Conservation (phyloP, 1,284 basidiomycete species). For the Fomes fomentarius region DNA sequence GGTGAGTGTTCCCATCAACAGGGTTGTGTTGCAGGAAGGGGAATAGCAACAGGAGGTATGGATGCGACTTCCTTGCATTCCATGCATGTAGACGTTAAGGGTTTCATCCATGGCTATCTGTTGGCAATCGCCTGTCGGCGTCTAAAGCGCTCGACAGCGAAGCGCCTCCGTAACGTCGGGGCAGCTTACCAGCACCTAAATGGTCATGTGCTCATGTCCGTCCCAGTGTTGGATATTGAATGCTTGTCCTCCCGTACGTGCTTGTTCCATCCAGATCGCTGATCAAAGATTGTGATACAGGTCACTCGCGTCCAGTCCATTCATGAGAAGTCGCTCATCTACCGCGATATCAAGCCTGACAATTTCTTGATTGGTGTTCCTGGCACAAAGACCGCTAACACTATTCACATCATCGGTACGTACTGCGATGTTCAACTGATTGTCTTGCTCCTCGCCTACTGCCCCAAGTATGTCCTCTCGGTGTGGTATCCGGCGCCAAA, state of each 20-base stretch:
- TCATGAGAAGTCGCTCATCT: conserved; percentile 98
- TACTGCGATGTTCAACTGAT: too few relatives aligned
- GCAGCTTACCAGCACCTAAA: background rate
- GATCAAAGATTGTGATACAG: conserved; percentile 43
- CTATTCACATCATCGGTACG: conserved; percentile 89
- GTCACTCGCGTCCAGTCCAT: conserved; percentile 97
- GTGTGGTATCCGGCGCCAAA: too few relatives aligned
- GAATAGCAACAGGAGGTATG: background rate
- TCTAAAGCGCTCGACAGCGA: conserved; percentile 16
- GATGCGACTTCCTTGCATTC: conserved; percentile 4
- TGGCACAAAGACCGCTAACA: conserved; percentile 89
- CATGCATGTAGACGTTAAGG: conserved; percentile 8
- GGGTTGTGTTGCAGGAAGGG: background rate
- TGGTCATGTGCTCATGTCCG: background rate
- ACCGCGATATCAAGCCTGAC: conserved; percentile 99
- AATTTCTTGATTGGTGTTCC: conserved; percentile 98
- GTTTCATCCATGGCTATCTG: conserved; percentile 16
- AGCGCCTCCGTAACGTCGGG: conserved; percentile 4
- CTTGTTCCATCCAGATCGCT: background rate
- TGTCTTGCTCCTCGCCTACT: too few relatives aligned
- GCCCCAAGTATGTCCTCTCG: too few relatives aligned
- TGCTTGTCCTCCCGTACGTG: too few relatives aligned
- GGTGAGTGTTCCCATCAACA: conserved; percentile 54
- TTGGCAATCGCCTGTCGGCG: conserved; percentile 16
- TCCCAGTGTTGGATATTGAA: background rate